Base-by-base conservation (phyloP, 805 yeast species). In the Yarrowia deformans region DNA sequence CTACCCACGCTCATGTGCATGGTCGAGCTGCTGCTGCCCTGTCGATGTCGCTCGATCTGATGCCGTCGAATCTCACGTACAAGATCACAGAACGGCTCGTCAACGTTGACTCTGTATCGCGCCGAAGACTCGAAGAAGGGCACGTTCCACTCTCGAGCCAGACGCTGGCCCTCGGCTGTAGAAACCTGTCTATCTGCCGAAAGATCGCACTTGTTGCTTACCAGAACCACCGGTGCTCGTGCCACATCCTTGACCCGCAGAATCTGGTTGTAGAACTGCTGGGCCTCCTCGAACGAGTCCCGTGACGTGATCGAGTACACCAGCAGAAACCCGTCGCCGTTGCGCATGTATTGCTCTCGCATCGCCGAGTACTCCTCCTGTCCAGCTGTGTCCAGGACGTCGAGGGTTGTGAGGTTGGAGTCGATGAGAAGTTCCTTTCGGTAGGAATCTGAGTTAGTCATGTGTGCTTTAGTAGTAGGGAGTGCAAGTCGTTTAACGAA, bases 321-420 rank as follows among this genome's bases (percentile, higher is more conserved):
- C 66, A 93, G 81, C 69, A 93, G 80, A 75, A 93, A 93, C 16
- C 98, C 98, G 79, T 93, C 97, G 54, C 98, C 98, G 1, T 97
- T 91, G 71, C 97, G 86, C 96, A 93, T 93, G 79, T 93, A 93
- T 78, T 92, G 95, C 77, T 94, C 98, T 74, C 93, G 82, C 92
- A 90, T 88, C 19, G 97, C 97, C 69, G 92, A 87, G 79, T 93
- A 93, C 80, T 93, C 98, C 79, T 94, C 98, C 82, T 93, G 98
- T 50, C 99, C 99, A 1, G 99, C 99, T 23, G 99, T 95, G 79
- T 95, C 99, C 76, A 95, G 85, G 50, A 95, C 93, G 78, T 95
- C 99, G 72, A 90, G 80, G 32, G 90, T 83, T 1, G 91, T 88
- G 45, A 87, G 90, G 76, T 89, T 91, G 70, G 86, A 87, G 77